Conservation (phyloP, 306 rosid species). For the Coriaria nepalensis region DNA sequence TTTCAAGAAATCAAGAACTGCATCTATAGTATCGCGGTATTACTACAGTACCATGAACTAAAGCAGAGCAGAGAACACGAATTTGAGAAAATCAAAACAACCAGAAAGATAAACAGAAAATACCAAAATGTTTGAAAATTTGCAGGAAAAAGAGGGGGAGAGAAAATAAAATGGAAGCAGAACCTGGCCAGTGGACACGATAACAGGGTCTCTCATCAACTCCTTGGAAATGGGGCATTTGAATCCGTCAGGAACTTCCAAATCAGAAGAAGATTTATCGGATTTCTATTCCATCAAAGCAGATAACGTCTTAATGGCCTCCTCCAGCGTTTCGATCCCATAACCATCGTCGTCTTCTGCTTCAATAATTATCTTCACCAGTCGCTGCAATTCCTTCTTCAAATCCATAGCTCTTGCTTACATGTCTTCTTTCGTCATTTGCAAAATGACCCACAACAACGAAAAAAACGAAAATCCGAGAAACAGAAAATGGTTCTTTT, state of each 20-base stretch:
- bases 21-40: too few species aligned
- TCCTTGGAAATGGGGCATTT: conserved; percentile 67
- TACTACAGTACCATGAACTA: too few species aligned
- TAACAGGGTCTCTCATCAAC: conserved; percentile 71
- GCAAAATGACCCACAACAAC: not conserved
- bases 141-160: not conserved
- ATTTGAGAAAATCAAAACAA: not conserved
- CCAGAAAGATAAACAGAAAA: not conserved
- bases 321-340: conserved; percentile 17
- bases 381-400: conserved; percentile 32
- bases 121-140: too few species aligned
- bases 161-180: not conserved
- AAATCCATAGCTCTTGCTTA: conserved; percentile 18
- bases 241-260: conserved; percentile 33
- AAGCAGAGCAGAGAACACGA: not conserved
- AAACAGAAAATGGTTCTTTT: too few species aligned
- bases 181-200: conserved; percentile 72
- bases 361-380: conserved; percentile 32
- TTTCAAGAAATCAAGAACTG: too few species aligned
- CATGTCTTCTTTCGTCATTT: not conserved
- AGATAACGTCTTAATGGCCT: conserved; percentile 37
- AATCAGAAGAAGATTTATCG: not conserved
- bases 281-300: conserved; percentile 31
- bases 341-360: conserved; percentile 25
- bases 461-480: too few species aligned